Percentiles rank a stretch among this genome's conserved stretches.
These are phyloP conservation scores for Penicillium sclerotiorum DNA, from an alignment of 2,329 filamentous ascomycete genomes.

Conservation along the genomic window DNA sequence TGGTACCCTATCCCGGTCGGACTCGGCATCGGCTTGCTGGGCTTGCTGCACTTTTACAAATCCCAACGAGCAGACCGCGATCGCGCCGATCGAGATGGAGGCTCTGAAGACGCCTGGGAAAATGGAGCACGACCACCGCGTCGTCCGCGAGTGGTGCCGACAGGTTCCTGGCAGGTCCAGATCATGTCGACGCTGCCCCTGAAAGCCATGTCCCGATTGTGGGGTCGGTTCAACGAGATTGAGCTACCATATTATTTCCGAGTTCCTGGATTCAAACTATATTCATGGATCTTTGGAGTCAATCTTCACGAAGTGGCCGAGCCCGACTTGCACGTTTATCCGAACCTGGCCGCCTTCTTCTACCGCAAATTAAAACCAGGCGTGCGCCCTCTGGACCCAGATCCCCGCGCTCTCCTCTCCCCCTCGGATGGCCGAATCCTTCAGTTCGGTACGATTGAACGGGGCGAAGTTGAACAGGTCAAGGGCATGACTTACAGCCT, in stretches of 20 bases:
- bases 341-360: conserved; percentile 95
- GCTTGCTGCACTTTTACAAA: conserved; percentile 81
- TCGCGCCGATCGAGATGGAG: conserved; percentile 52
- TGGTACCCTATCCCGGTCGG: conserved; percentile 92
- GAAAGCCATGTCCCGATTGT: conserved; percentile 85
- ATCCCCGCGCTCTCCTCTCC: conserved; percentile 77
- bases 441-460: conserved; percentile 88
- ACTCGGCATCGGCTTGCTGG: conserved; percentile 81
- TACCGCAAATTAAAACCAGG: conserved; percentile 93
- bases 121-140: conserved; percentile 52
- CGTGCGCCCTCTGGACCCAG: conserved; percentile 78
- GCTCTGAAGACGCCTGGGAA: conserved; percentile 35
- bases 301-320: conserved; percentile 85
- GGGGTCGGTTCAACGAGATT: conserved; percentile 90
- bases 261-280: conserved; percentile 87
- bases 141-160: conserved; percentile 69
- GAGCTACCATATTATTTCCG: conserved; percentile 85
- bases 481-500: conserved; percentile 98
- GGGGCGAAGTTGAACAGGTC: conserved; percentile 95
- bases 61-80: conserved; percentile 57
- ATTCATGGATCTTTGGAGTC: conserved; percentile 89
- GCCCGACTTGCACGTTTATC: conserved; percentile 83
- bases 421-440: conserved; percentile 89
- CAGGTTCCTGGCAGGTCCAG: conserved; percentile 90
- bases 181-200: conserved; percentile 91